A percentile compares a stretch with the other conserved stretches of the same genome.
Conservation (phyloP, 805 yeast genomes). For the Isabelozyma gotoi region DNA sequence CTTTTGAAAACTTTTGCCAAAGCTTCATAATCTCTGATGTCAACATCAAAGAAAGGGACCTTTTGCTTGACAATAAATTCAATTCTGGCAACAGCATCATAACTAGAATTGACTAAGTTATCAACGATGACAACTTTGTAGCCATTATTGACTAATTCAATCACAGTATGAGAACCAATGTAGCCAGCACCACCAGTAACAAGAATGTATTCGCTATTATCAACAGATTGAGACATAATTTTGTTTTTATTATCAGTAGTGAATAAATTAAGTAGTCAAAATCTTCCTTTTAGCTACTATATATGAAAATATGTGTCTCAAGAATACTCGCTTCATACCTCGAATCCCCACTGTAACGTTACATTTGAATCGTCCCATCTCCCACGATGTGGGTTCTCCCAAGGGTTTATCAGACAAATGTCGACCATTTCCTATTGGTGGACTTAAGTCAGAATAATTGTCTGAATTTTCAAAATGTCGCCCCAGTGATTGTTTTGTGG, state of each 20-base stretch:
- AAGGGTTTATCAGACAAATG: too few species aligned
- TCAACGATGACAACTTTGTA: slow-evolving; percentile 73
- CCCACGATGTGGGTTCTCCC: too few species aligned
- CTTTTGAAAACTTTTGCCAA: slow-evolving; percentile 48
- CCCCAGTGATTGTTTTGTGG: not conserved
- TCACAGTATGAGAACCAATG: slow-evolving; percentile 79
- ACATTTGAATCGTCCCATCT: not conserved
- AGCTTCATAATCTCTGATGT: slow-evolving; percentile 49
- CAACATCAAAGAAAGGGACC: slow-evolving; percentile 58
- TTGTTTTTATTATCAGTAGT: not conserved
- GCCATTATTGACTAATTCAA: slow-evolving; percentile 60
- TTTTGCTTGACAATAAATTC: slow-evolving; percentile 50
- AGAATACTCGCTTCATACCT: not conserved
- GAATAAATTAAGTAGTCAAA: not conserved
- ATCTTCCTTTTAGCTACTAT: not conserved
- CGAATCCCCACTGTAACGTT: slow-evolving; percentile 1
- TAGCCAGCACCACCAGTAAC: slow-evolving; percentile 90
- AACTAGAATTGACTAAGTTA: slow-evolving; percentile 63
- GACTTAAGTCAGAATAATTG: too few species aligned
- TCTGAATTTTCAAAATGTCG: not conserved
- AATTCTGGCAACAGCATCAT: slow-evolving; percentile 63
- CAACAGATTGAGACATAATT: not conserved
- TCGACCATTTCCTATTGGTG: too few species aligned
- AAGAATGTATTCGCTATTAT: slow-evolving; percentile 40
- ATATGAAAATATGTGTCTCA: not conserved